Conservation (phyloP, 2,329 filamentous ascomycete genomes). For the Scytalidium sp. region DNA sequence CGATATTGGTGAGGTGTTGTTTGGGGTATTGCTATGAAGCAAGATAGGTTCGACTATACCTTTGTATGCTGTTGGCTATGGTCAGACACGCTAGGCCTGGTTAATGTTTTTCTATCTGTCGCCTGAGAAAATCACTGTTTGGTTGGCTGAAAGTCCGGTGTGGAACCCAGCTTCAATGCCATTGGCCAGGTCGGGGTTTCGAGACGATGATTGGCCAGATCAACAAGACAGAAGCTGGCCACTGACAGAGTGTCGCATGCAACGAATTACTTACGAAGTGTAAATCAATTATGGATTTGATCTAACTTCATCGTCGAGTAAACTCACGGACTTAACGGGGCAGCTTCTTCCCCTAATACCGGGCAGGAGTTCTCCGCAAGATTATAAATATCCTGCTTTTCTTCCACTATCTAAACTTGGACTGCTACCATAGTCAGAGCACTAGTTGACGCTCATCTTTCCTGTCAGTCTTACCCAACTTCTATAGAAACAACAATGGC, state of each 20-base stretch:
- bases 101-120: neutral
- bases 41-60: too few species aligned
- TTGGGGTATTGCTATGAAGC: too few species aligned
- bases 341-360: neutral
- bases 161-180: neutral
- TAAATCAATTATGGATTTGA: neutral
- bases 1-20: too few species aligned
- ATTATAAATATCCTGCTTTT: neutral
- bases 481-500: constrained; percentile 2
- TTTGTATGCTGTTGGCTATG: neutral
- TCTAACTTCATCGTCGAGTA: neutral
- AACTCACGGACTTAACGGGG: neutral
- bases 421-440: neutral
- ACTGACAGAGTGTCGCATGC: neutral
- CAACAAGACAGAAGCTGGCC: neutral
- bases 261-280: neutral
- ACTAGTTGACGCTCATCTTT: neutral
- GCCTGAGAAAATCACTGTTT: neutral
- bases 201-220: constrained; percentile 3
- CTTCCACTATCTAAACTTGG: neutral
- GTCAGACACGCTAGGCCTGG: neutral
- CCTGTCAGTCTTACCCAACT: neutral
- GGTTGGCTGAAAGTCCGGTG: neutral
- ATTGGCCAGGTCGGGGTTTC: constrained; percentile 2
- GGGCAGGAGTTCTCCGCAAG: neutral